Conservation (phyloP, 129 eudicot genomes). For the Erigeron canadensis region DNA sequence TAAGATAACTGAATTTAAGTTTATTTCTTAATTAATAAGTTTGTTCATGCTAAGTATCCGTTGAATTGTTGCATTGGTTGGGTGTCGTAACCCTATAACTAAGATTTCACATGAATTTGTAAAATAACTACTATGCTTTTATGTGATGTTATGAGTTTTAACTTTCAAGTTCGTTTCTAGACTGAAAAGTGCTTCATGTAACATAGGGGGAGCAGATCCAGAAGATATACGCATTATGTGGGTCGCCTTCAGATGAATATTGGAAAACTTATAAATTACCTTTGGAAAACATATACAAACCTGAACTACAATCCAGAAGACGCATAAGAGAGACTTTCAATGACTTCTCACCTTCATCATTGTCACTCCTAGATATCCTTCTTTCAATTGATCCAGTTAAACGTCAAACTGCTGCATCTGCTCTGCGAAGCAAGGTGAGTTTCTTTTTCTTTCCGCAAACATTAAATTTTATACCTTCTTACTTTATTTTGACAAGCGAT, state of each 20-base stretch:
- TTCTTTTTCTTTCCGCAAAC: neutral
- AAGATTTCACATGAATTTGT: too few species aligned
- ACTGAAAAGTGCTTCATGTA: neutral
- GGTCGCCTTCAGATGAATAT: conserved; percentile 64
- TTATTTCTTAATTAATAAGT: too few species aligned
- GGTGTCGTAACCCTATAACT: too few species aligned
- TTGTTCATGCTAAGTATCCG: neutral
- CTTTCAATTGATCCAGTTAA: conserved; percentile 67
- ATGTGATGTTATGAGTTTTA: neutral
- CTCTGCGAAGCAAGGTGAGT: conserved; percentile 54
- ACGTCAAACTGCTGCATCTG: conserved; percentile 58
- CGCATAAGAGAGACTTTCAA: conserved; percentile 46
- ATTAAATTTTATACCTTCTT: neutral
- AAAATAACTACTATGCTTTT: too few species aligned
- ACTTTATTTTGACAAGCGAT: too few species aligned
- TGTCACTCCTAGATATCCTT: conserved; percentile 58
- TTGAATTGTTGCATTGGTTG: neutral
- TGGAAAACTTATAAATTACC: conserved; percentile 63
- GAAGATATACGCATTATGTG: conserved; percentile 62
- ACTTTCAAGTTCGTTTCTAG: neutral
- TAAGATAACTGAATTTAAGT: too few species aligned
- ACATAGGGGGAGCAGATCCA: conserved; percentile 62
- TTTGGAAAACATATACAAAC: conserved; percentile 51
- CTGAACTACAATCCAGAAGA: conserved; percentile 50
- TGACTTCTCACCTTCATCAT: conserved; percentile 49